phyloP scores from a whole-genome alignment of 2,329 filamentous ascomycete genomes.

The Leptographium radiaticola region DNA sequence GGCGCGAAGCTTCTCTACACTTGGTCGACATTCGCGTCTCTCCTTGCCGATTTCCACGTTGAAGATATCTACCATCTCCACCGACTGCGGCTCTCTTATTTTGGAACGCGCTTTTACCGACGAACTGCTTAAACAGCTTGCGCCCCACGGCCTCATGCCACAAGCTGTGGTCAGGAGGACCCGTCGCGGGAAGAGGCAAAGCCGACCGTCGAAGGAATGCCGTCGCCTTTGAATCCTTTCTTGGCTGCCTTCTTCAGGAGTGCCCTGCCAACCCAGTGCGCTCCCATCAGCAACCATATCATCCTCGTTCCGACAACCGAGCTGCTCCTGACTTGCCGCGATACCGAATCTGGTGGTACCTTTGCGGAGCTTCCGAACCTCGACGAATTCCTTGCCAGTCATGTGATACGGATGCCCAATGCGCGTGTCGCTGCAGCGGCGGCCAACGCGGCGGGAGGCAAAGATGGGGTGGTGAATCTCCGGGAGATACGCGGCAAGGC shows the following conservation, averaged over 20 bases:
- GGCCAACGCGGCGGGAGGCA: constrained; percentile 34
- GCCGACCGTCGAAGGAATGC: constrained; percentile 7
- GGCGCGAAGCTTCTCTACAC: neutral
- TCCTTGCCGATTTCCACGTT: neutral
- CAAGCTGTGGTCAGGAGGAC: neutral
- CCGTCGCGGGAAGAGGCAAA: constrained; percentile 4
- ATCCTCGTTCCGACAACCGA: constrained; percentile 90
- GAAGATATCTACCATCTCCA: neutral
- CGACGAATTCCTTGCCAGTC: constrained; percentile 92
- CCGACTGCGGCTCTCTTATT: neutral
- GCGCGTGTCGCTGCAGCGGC: constrained; percentile 30
- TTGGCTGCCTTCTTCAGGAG: constrained; percentile 98
- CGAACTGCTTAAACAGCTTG: neutral
- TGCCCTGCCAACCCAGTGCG: constrained; percentile 81
- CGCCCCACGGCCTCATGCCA: constrained; percentile 1
- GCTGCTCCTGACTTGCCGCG: constrained; percentile 74
- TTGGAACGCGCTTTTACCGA: neutral
- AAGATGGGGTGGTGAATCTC: constrained; percentile 49
- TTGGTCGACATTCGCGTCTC: neutral
- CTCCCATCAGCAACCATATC: constrained; percentile 81
- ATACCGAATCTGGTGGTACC: constrained; percentile 63
- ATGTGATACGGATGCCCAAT: constrained; percentile 74
- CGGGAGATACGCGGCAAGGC: constrained; percentile 86
- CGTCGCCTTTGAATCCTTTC: constrained; percentile 81
- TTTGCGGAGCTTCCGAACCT: constrained; percentile 73